Conservation (phyloP, 805 yeast genomes). For the Hanseniaspora osmophila region DNA sequence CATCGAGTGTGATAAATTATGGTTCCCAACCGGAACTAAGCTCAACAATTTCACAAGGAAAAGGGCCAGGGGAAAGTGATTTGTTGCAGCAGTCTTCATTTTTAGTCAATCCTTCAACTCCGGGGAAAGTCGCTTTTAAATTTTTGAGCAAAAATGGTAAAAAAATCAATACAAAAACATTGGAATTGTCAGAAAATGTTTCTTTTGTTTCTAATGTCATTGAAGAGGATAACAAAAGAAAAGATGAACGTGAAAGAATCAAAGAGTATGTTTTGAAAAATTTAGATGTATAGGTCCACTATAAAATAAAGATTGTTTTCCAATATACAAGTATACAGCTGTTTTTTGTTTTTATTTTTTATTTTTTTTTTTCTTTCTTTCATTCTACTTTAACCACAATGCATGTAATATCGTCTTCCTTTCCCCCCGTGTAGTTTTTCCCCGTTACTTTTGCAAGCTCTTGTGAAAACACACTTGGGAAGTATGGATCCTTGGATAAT, state of each 20-base stretch:
- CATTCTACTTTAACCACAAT: slow-evolving; percentile 53
- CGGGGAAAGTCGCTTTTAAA: slow-evolving; percentile 31
- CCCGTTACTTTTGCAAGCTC: slow-evolving; percentile 53
- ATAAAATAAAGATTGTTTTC: too few species aligned
- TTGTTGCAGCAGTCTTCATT: slow-evolving; percentile 5
- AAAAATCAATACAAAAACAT: slow-evolving; percentile 28
- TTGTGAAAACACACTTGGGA: slow-evolving; percentile 78
- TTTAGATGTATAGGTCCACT: not conserved
- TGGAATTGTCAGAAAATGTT: slow-evolving; percentile 39
- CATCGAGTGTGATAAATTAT: too few species aligned
- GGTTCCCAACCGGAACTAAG: too few species aligned
- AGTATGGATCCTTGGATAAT: slow-evolving; percentile 57
- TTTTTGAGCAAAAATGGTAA: slow-evolving; percentile 43
- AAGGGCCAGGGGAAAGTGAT: slow-evolving; percentile 9
- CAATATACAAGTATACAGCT: too few species aligned
- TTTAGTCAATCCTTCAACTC: not conserved
- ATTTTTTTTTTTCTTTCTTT: not conserved
- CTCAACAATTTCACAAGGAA: too few species aligned
- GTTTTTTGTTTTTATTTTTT: not conserved
- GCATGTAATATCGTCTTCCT: slow-evolving; percentile 86
- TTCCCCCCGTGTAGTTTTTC: slow-evolving; percentile 72
- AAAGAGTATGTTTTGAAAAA: slow-evolving; percentile 37
- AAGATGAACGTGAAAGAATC: slow-evolving; percentile 41
- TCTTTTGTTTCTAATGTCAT: slow-evolving; percentile 39
- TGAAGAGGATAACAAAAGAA: slow-evolving; percentile 35